Base-by-base conservation (phyloP, 495 filamentous ascomycete genomes). In the Aspergillus haitiensis region DNA sequence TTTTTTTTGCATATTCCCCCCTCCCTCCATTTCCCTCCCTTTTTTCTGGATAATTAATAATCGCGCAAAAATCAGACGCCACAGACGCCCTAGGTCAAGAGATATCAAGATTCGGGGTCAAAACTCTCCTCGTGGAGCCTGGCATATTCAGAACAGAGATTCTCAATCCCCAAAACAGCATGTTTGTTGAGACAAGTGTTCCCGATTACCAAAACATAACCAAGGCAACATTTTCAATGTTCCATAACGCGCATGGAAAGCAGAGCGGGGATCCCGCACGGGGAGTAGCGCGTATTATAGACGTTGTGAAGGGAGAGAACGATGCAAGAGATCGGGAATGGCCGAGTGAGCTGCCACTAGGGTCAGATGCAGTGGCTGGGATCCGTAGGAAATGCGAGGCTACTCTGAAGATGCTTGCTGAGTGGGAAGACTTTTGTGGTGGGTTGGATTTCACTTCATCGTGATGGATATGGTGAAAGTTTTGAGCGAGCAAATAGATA, bases 211-310 rank as follows among this genome's bases (percentile, higher is more conserved):
- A 40, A 7, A 35, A 44, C 6, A 3, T 55, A 12, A 37, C 27
- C 0, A 9, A 18, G 5, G 47, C 46, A 15, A 16, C 52, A 0
- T 44, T 56, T 32, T 8, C 7, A 8, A 32, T 8, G 6, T 56
- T 61, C 45, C 34, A n/a, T 27, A 13, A 27, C 2, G 18, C 15
- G 0, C 45, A 46, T 37, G 42, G 55, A 7, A 51, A 44, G 2
- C 55, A 58, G 44, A 32, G 42, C 6, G 60, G 60, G n/a, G 55
- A 63, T 42, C 50, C 55, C 6, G 13, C 7, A 13, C 55, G 55
- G 35, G 54, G 49, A 27, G 60, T 55, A 5, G 13, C 34, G 0
- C 33, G 12, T 11, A 55, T 58, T n/a, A 48, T 49, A 8, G 55
- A 63, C 49, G 55, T 59, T n/a, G 33, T 55, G 0, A 18, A 39